These are phyloP conservation scores for Neurospora sp. DNA, from an alignment of 2,329 filamentous ascomycete genomes.

Conservation along the genomic window DNA sequence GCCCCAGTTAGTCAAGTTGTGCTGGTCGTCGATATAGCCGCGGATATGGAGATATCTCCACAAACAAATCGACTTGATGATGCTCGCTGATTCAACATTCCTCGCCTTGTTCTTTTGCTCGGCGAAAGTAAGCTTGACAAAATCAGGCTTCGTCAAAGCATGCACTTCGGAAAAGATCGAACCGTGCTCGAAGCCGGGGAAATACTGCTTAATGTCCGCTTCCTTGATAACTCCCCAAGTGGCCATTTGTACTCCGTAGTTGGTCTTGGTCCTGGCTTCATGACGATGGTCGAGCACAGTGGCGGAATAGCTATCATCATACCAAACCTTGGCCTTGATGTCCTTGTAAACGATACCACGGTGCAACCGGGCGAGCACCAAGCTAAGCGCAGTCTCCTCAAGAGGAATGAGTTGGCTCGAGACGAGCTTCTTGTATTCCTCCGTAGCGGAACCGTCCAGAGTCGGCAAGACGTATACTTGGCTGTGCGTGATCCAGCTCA, in stretches of 20 bases:
- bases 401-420: constrained; percentile 64
- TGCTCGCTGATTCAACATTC: constrained; percentile 55
- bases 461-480: constrained; percentile 75
- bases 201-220: constrained; percentile 38
- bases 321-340: constrained; percentile 76
- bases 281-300: constrained; percentile 51
- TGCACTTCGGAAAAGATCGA: constrained; percentile 52
- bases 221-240: constrained; percentile 65
- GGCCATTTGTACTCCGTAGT: constrained; percentile 32
- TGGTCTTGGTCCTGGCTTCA: constrained; percentile 33
- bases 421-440: constrained; percentile 73
- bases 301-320: constrained; percentile 58
- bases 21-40: constrained; percentile 70
- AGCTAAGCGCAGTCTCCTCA: constrained; percentile 64
- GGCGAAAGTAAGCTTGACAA: constrained; percentile 58
- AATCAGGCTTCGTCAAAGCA: constrained; percentile 59
- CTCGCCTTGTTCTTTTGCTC: constrained; percentile 40
- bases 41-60: constrained; percentile 87
- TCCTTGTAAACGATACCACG: constrained; percentile 75
- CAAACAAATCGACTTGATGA: constrained; percentile 61
- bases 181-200: constrained; percentile 34
- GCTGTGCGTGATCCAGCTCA: constrained; percentile 74
- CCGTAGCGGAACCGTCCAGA: constrained; percentile 69
- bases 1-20: constrained; percentile 78
- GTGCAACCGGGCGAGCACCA: constrained; percentile 71